Conservation (phyloP, 1,284 basidiomycete species). For the Irpex lacteus region DNA sequence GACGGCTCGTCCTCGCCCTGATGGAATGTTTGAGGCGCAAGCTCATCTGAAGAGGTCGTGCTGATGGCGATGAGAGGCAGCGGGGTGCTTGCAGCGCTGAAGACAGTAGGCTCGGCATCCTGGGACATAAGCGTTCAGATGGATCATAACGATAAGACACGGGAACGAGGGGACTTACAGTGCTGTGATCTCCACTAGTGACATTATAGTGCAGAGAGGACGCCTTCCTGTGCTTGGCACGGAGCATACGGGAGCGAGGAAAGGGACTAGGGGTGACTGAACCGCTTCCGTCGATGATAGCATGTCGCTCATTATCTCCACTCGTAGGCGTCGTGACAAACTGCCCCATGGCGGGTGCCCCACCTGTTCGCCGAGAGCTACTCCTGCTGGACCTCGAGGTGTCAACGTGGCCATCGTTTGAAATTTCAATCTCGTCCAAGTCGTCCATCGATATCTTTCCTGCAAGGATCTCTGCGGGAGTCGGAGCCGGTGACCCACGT, state of each 20-base stretch:
- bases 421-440: constrained; percentile 38
- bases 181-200: constrained; percentile 1
- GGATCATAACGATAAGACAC: neutral
- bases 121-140: neutral
- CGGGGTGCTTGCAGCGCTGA: constrained; percentile 1
- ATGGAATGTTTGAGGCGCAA: constrained; percentile 25
- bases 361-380: constrained; percentile 17
- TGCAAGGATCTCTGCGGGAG: constrained; percentile 64
- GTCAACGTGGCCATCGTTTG: constrained; percentile 29
- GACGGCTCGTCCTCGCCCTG: constrained; percentile 29
- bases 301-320: constrained; percentile 36
- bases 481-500: constrained; percentile 38
- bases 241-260: constrained; percentile 31
- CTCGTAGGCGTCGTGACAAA: constrained; percentile 37
- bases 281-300: constrained; percentile 56
- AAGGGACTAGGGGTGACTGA: constrained; percentile 65
- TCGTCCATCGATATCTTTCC: constrained; percentile 49
- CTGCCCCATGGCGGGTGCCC: constrained; percentile 50
- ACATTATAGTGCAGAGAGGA: constrained; percentile 3
- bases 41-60: constrained; percentile 32
- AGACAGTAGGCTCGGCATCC: constrained; percentile 3
- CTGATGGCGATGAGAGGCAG: constrained; percentile 14
- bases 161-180: constrained; percentile 8
- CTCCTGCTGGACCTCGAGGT: constrained; percentile 13
- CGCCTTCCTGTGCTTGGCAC: constrained; percentile 16